Evolutionary conservation across 495 filamentous ascomycete genomes (phyloP), one percentile per base, ranked within the genome.

Genomic region (Penicillium verhagenii): DNA sequence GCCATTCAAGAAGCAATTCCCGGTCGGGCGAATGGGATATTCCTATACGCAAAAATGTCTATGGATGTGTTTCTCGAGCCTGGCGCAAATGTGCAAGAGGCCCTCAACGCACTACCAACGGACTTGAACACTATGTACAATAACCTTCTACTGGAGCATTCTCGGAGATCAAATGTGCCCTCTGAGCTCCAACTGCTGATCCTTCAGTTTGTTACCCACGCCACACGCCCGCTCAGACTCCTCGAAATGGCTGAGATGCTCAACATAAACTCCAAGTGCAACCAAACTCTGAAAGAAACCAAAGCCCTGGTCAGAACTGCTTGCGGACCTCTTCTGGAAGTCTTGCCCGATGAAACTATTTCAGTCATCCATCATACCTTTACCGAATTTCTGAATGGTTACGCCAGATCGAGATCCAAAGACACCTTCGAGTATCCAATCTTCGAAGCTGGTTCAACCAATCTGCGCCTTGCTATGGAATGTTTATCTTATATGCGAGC

Each of bases 361-460:
- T 68, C 55, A n/a, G 68, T 81, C 3, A 69, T 83, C 13, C 80
- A 83, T 49, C 80, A 82, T 60, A 79, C 78, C 6, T 70, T 83
- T 23, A 81, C 78, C 2, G 80, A 82, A 54, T 82, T 72, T 63
- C 64, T 82, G 3, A 47, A 44, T 1, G 42, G 42, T 3, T 44
- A 44, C 7, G 25, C 42, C 19, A 25, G 42, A 44, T 44, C 42
- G 5, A 44, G 21, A 14, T 3, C 21, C 20, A 0, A 2, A n/a
- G 16, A 25, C 2, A n/a, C 13, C 21, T 44, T 14, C 3, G 42
- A 25, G 21, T 44, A 44, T 44, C 42, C 42, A n/a, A 44, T 44
- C 2, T 24, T 44, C n/a, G 42, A 26, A 25, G 21, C 21, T n/a
- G 20, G 42, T 25, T 13, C 42, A 13, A 44, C 20, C 19, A 44